Percentiles rank a stretch among this genome's conserved stretches.
Conservation (phyloP, 2,329 filamentous ascomycete genomes). For the Ascochyta rabiei region DNA sequence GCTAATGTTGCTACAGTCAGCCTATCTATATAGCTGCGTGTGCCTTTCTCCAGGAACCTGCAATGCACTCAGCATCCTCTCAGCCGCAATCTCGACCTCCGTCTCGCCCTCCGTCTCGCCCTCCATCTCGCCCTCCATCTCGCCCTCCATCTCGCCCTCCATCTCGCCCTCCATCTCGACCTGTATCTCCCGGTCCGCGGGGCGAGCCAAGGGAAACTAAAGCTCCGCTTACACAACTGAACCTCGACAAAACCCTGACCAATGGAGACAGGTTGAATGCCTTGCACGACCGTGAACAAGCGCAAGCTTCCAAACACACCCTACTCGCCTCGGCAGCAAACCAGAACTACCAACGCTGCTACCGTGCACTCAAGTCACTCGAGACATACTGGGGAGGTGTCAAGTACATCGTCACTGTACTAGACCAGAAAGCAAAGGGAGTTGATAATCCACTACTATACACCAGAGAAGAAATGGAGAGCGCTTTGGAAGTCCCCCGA, state of each 20-base stretch:
- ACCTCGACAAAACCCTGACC: conserved; percentile 7
- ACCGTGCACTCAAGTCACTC: conserved; percentile 81
- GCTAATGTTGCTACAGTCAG: conserved; percentile 61
- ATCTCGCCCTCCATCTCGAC: conserved; percentile 58
- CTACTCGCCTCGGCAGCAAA: conserved; percentile 80
- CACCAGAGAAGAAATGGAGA: conserved; percentile 77
- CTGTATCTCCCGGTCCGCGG: conserved; percentile 5
- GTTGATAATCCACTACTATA: conserved; percentile 76
- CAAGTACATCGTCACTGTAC: conserved; percentile 82
- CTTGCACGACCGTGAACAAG: conserved; percentile 44
- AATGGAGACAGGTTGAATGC: conserved; percentile 22
- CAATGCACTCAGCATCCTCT: conserved; percentile 68
- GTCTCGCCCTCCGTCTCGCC: conserved; percentile 58
- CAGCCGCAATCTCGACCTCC: conserved; percentile 68
- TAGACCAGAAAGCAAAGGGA: conserved; percentile 87
- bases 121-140: conserved; percentile 48
- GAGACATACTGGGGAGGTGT: conserved; percentile 86
- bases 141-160: conserved; percentile 68
- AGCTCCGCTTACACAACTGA: conserved; percentile 1
- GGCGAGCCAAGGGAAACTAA: conserved; percentile 4
- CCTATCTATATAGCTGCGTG: conserved; percentile 92
- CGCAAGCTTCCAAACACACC: conserved; percentile 68
- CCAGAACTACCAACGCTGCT: conserved; percentile 86
- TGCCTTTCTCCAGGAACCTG: conserved; percentile 84
- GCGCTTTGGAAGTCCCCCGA: conserved; percentile 63